Evolutionary conservation across 2,329 filamentous ascomycete genomes (phyloP).

Genomic region (Xylaria multiplex): DNA sequence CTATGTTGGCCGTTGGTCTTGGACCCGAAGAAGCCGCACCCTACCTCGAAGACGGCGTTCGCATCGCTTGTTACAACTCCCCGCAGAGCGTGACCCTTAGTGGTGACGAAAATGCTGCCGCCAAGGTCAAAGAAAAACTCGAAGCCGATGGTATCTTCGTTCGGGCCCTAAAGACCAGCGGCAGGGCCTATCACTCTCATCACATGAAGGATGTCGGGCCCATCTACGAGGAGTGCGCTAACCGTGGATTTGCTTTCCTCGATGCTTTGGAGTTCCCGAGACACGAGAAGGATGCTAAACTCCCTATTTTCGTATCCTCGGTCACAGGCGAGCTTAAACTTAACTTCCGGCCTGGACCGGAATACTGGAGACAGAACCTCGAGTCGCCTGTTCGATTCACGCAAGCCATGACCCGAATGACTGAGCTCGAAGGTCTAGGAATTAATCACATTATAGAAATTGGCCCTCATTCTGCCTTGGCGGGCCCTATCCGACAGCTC

Average conservation of each 20-base stretch:
- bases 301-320: constrained; percentile 22
- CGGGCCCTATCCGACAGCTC: constrained; percentile 28
- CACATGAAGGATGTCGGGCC: constrained; percentile 30
- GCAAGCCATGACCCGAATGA: constrained; percentile 15
- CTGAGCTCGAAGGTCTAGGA: constrained; percentile 16
- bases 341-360: constrained; percentile 20
- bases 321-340: constrained; percentile 21
- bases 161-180: constrained; percentile 26
- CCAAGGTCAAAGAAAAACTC: constrained; percentile 12
- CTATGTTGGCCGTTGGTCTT: constrained; percentile 50
- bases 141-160: constrained; percentile 22
- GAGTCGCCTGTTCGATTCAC: constrained; percentile 20
- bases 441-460: constrained; percentile 30
- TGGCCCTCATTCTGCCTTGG: constrained; percentile 31
- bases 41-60: constrained; percentile 44
- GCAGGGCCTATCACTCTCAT: constrained; percentile 37
- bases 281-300: constrained; percentile 13
- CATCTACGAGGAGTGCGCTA: constrained; percentile 22
- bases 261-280: constrained; percentile 10
- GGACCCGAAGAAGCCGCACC: constrained; percentile 39
- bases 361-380: constrained; percentile 30
- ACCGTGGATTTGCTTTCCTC: constrained; percentile 11
- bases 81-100: constrained; percentile 26
- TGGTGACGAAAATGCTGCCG: constrained; percentile 15
- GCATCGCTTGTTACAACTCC: constrained; percentile 50